Percentiles rank a stretch among this genome's conserved stretches.
These are phyloP conservation scores for Yarrowia hollandica DNA, from an alignment of 805 yeast species.

Conservation along the genomic window DNA sequence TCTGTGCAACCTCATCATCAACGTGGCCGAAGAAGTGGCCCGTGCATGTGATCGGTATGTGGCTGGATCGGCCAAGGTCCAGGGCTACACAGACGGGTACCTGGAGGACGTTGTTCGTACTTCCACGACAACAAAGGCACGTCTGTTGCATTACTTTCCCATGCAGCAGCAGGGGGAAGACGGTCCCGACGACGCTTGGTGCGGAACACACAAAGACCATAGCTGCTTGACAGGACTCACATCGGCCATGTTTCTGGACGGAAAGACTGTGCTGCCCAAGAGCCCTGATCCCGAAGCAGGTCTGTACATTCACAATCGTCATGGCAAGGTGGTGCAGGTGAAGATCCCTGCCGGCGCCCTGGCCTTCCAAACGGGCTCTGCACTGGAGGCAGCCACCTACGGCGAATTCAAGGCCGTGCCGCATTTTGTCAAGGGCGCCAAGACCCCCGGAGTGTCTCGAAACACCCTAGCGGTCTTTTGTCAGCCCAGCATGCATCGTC, in stretches of 20 bases:
- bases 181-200: slow-evolving; percentile 49
- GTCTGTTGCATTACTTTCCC: slow-evolving; percentile 58
- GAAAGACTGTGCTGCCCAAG: slow-evolving; percentile 4
- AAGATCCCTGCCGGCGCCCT: slow-evolving; percentile 54
- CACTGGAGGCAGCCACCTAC: slow-evolving; percentile 53
- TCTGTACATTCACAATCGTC: slow-evolving; percentile 51
- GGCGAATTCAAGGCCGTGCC: slow-evolving; percentile 58
- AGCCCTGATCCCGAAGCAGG: slow-evolving; percentile 52
- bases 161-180: slow-evolving; percentile 1
- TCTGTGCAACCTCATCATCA: slow-evolving; percentile 49
- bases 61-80: slow-evolving; percentile 33
- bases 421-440: slow-evolving; percentile 54
- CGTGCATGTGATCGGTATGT: slow-evolving; percentile 54
- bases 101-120: slow-evolving; percentile 49
- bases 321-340: slow-evolving; percentile 50
- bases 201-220: slow-evolving; percentile 63
- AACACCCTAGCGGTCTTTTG: slow-evolving; percentile 63
- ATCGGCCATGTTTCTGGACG: slow-evolving; percentile 51
- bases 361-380: slow-evolving; percentile 63
- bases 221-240: slow-evolving; percentile 61
- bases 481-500: slow-evolving; percentile 57
- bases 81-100: slow-evolving; percentile 43
- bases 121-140: slow-evolving; percentile 58
- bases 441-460: slow-evolving; percentile 45
- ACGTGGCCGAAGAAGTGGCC: slow-evolving; percentile 53